Conservation (phyloP, 2,329 filamentous ascomycete species). For the Nemania bipapillata region DNA sequence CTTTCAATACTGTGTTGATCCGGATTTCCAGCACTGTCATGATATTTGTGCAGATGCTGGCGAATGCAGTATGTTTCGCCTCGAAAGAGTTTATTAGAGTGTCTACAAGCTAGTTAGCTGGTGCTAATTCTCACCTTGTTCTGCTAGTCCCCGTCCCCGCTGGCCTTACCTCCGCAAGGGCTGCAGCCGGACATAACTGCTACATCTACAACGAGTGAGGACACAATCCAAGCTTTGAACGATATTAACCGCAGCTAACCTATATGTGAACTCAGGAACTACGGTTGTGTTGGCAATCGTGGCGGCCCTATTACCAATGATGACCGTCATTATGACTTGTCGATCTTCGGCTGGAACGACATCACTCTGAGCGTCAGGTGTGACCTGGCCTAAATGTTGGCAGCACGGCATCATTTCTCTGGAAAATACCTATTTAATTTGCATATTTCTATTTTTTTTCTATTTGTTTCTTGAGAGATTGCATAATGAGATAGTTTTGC, state of each 20-base stretch:
- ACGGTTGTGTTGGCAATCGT: not conserved
- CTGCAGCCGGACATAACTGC: constrained; percentile 11
- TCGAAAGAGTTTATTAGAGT: not conserved
- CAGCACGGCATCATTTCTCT: too few relatives aligned
- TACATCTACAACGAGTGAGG: constrained; percentile 14
- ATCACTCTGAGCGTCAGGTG: constrained; percentile 75
- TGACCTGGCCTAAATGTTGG: constrained; percentile 62
- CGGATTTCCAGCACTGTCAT: constrained; percentile 9
- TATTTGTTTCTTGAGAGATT: too few relatives aligned
- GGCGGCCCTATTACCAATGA: constrained; percentile 7
- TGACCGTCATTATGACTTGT: constrained; percentile 13
- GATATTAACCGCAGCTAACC: not conserved
- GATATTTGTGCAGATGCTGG: constrained; percentile 7
- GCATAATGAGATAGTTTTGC: too few relatives aligned
- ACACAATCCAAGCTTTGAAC: not conserved
- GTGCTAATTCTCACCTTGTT: not conserved
- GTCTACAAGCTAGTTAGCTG: not conserved
- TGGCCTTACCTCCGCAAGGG: constrained; percentile 17
- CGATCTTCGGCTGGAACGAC: constrained; percentile 55
- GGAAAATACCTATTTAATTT: too few relatives aligned
- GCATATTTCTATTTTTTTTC: too few relatives aligned
- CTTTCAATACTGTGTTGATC: constrained; percentile 12
- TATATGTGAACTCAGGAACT: not conserved
- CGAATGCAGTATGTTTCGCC: constrained; percentile 11
- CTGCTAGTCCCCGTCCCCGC: constrained; percentile 9